Evolutionary conservation across 2,329 filamentous ascomycete genomes (phyloP), one percentile per base, ranked within the genome.

Genomic region (Pseudocercospora eumusae): DNA sequence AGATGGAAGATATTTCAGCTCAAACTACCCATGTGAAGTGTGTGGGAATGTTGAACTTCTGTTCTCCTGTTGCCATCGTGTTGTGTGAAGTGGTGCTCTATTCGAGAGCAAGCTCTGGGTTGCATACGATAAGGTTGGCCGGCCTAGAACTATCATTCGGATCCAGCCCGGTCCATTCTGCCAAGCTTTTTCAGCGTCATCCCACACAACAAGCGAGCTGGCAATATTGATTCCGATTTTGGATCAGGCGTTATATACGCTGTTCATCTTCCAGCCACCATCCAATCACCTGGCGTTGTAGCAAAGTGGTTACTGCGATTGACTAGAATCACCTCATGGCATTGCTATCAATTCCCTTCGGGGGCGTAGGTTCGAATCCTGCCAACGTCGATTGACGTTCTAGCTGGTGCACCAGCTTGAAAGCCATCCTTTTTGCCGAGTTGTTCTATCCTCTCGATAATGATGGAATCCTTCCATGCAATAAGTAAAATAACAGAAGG

Each of bases 291-390:
- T 52, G 69, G 69, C 68, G 68, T 63, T 64, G 66, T 71, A 68
- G 68, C 67, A 65, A 68, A 70, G 68, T 61, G 59, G 53, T 55
- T 61, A 71, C 61, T 68, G 70, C 71, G 70, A 71, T 69, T 71
- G 71, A 71, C 70, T 72, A 70, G 69, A 72, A 73, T 53, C 31
- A 28, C 54, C 25, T 20, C 20, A 18, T 13, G 60, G 63, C 64
- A 61, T 68, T 66, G 67, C 67, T 68, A 73, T 71, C 71, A 69
- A 69, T 71, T 73, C 68, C 68, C 69, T 71, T 71, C 69, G 70
- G 69, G 57, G 63, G 69, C 69, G 64, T 60, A 69, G 60, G 70
- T 72, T 18, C 18, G 9, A 18, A n/a, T n/a, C 18, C 42, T 13
- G 21, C 21, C 21, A 13, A 20, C 11, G 18, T 21, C 21, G 18